Conservation (phyloP, 2,329 filamentous ascomycete species). For the Blumeria hordei region DNA sequence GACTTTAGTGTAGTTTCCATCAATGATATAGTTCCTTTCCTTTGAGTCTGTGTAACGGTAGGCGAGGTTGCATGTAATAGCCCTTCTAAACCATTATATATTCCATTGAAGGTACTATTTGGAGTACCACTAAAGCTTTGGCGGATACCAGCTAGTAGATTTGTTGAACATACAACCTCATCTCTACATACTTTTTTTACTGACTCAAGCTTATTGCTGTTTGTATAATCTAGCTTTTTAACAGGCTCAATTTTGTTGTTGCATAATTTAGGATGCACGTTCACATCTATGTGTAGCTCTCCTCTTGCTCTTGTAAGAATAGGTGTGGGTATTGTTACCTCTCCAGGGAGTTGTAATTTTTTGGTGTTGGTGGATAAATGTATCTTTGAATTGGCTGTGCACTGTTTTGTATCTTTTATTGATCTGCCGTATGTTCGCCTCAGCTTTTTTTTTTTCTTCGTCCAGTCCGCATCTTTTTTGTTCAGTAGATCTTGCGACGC, state of each 20-base stretch:
- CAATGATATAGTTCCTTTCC: constrained; percentile 18
- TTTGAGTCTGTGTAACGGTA: constrained; percentile 3
- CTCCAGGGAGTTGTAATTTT: constrained; percentile 9
- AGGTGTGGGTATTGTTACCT: constrained; percentile 14
- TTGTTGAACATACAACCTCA: no score
- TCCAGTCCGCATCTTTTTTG: constrained; percentile 9
- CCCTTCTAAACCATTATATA: constrained; percentile 21
- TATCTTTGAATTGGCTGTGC: constrained; percentile 1
- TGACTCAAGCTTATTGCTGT: neutral
- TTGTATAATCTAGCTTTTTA: neutral
- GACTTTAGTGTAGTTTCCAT: constrained; percentile 24
- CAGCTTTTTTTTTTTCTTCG: constrained; percentile 8
- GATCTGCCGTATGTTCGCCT: constrained; percentile 10
- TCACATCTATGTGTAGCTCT: neutral
- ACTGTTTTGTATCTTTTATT: neutral
- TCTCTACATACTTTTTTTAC: no score
- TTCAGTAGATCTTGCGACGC: neutral
- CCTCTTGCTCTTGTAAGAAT: constrained; percentile 12
- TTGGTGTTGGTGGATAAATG: constrained; percentile 1
- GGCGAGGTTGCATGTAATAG: constrained; percentile 20
- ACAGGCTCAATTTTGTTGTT: no score
- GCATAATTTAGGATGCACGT: no score
- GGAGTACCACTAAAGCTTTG: constrained; percentile 11
- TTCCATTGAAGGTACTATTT: constrained; percentile 20
- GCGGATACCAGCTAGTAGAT: constrained; percentile 15